Percentiles rank a stretch among this genome's conserved stretches.
These are phyloP conservation scores for Blastobotrys raffinosifermentans DNA, from an alignment of 1,139 yeast species.

Conservation along the genomic window DNA sequence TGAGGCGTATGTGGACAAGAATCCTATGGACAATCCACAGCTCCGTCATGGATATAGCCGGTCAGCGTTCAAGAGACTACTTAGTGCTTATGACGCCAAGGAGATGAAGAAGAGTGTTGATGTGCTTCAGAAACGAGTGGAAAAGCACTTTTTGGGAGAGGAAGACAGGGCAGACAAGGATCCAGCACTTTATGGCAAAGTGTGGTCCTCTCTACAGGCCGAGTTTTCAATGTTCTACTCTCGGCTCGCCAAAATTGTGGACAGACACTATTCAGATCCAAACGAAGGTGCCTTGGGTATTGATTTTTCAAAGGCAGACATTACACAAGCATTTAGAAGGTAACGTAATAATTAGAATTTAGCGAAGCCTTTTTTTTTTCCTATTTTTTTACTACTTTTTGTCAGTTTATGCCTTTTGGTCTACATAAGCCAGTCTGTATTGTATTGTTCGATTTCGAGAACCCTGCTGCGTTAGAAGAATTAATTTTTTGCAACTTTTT, in stretches of 20 bases:
- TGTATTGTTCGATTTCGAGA: conserved; percentile 3
- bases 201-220: conserved; percentile 50
- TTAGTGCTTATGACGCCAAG: conserved; percentile 50
- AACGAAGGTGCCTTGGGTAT: conserved; percentile 26
- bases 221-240: conserved; percentile 42
- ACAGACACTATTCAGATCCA: conserved; percentile 40
- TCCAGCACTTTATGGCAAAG: conserved; percentile 38
- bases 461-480: too few species aligned
- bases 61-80: conserved; percentile 51
- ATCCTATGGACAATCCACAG: conserved; percentile 42
- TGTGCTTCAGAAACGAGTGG: conserved; percentile 52
- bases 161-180: conserved; percentile 37
- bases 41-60: conserved; percentile 60
- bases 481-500: too few species aligned
- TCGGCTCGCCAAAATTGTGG: conserved; percentile 38
- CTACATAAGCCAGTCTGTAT: conserved; percentile 13
- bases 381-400: neutral
- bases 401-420: conserved; percentile 13
- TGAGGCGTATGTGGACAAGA: conserved; percentile 44
- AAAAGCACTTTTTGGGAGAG: conserved; percentile 46
- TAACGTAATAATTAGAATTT: conserved; percentile 4
- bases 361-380: neutral
- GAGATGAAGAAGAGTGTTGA: conserved; percentile 55
- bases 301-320: conserved; percentile 40
- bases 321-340: conserved; percentile 36